Percentiles rank a stretch among this genome's conserved stretches.
Conservation (phyloP, 2,329 filamentous ascomycete species). For the Hypomyces perniciosus region DNA sequence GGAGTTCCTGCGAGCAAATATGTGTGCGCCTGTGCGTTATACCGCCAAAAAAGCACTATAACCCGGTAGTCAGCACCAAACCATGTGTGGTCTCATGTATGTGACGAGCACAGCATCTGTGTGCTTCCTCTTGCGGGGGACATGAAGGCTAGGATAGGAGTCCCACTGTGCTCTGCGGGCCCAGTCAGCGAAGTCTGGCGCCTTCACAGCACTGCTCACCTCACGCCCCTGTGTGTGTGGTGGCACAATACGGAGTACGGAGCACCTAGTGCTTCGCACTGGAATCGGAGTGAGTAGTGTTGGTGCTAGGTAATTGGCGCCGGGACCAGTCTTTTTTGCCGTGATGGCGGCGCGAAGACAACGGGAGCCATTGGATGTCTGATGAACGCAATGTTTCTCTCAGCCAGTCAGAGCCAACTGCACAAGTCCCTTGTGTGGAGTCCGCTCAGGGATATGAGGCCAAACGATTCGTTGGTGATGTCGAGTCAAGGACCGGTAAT, state of each 20-base stretch:
- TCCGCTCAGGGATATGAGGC: conserved; percentile 1
- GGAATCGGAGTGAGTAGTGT: conserved; percentile 3
- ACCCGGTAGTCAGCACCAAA: conserved; percentile 13
- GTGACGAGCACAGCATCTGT: conserved; percentile 13
- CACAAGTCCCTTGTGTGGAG: conserved; percentile 8
- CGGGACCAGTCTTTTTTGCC: conserved; percentile 9
- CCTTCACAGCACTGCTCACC: conserved; percentile 6
- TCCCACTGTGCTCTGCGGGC: conserved; percentile 3
- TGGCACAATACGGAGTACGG: conserved; percentile 1
- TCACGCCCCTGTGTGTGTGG: neutral
- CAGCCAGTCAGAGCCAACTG: conserved; percentile 12
- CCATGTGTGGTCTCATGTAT: conserved; percentile 14
- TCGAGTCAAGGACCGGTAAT: neutral
- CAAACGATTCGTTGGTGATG: conserved; percentile 4
- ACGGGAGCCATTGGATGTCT: conserved; percentile 13
- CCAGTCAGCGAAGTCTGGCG: conserved; percentile 1
- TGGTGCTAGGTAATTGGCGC: conserved; percentile 11
- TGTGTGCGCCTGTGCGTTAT: conserved; percentile 11
- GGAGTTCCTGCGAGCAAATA: conserved; percentile 10
- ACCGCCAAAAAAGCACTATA: conserved; percentile 1
- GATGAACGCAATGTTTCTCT: conserved; percentile 6
- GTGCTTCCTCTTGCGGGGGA: conserved; percentile 10
- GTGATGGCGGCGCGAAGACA: conserved; percentile 15
- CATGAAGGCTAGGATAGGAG: conserved; percentile 13
- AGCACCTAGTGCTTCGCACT: conserved; percentile 2